Evolutionary conservation across 345 rosid species (phyloP).

Genomic region (Salix arbutifolia): DNA sequence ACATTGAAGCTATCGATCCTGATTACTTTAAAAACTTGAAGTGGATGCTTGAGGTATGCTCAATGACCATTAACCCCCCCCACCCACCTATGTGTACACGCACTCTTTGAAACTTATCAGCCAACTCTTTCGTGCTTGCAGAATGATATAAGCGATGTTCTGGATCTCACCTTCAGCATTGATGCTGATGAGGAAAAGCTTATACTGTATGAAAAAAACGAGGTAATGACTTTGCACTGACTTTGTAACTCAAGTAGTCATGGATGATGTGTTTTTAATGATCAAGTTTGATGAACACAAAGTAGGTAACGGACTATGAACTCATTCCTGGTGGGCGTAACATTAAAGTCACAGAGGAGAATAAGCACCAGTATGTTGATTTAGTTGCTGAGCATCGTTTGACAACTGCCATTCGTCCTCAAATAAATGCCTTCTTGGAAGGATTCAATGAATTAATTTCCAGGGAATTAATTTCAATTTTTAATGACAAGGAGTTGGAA

Average conservation of each 20-base stretch:
- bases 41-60: slow-evolving; percentile 95
- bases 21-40: slow-evolving; percentile 78
- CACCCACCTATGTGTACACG: not conserved
- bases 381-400: slow-evolving; percentile 82
- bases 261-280: not conserved
- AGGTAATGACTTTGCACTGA: slow-evolving; percentile 38
- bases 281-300: slow-evolving; percentile 7
- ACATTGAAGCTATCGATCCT: slow-evolving; percentile 97
- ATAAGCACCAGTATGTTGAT: slow-evolving; percentile 89
- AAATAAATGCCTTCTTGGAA: slow-evolving; percentile 83
- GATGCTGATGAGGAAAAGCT: slow-evolving; percentile 97
- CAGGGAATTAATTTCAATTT: slow-evolving; percentile 75
- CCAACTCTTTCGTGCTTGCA: slow-evolving; percentile 31
- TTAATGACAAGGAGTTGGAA: slow-evolving; percentile 92
- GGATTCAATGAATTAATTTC: slow-evolving; percentile 80
- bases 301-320: slow-evolving; percentile 93
- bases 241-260: not conserved
- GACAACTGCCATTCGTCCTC: slow-evolving; percentile 97
- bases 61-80: not conserved
- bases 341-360: slow-evolving; percentile 88
- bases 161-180: slow-evolving; percentile 86
- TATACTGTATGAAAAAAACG: slow-evolving; percentile 73
- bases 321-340: slow-evolving; percentile 87
- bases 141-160: slow-evolving; percentile 82
- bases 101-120: not conserved